Conservation (phyloP, 116 monocot species). For the Trichopus zeylanicus region DNA sequence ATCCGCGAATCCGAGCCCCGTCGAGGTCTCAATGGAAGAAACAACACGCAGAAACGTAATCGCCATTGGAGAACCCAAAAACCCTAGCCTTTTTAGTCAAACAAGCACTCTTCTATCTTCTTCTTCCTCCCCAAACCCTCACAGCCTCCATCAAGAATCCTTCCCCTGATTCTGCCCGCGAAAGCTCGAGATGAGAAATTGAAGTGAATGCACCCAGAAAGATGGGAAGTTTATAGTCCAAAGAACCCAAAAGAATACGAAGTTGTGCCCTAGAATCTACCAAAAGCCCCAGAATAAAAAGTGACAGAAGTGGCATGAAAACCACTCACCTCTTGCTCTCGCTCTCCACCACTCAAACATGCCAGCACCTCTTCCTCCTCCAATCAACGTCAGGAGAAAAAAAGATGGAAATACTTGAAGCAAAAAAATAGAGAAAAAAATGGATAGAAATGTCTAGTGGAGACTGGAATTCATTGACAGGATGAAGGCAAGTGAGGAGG, state of each 20-base stretch:
- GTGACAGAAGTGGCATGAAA: neutral
- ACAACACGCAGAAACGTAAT: constrained; percentile 9
- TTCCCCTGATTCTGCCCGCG: neutral
- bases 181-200: neutral
- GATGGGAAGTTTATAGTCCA: neutral
- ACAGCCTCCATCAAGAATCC: no score
- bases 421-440: neutral
- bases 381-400: neutral
- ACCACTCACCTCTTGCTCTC: constrained; percentile 3
- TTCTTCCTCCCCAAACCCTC: neutral
- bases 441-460: neutral
- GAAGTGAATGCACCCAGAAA: neutral
- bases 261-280: neutral
- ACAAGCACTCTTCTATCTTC: neutral
- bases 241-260: neutral
- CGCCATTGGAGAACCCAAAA: neutral
- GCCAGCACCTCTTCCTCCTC: neutral
- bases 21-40: constrained; percentile 20
- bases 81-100: no score
- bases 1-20: constrained; percentile 12
- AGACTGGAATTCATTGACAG: no score
- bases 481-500: neutral
- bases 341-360: neutral
- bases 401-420: neutral
- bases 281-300: neutral